Evolutionary conservation across 805 yeast genomes (phyloP), one percentile per base, ranked within the genome.

Genomic region (Candida ortonii): DNA sequence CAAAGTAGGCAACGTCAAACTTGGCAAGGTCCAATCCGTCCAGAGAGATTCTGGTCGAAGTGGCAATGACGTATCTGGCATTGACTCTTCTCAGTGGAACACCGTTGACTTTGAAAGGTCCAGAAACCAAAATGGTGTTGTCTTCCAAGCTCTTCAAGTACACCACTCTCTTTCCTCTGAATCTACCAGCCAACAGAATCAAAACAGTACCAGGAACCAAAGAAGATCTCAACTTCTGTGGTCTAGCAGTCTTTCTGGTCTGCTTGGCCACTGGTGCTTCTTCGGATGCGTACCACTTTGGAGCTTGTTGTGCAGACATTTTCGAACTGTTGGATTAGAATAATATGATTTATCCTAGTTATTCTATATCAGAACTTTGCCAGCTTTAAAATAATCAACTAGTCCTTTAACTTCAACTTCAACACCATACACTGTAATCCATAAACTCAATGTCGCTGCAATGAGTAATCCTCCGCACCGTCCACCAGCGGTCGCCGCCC

Each of bases 81-180:
- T 90, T 93, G 60, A 90, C 98, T 80, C 97, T 86, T 84, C 97
- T 88, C 69, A 90, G 78, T 70, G 98, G 98, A 55, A 90, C 98
- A 78, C 98, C 98, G 78, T 90, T 90, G 62, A 90, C 84, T 81
- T 93, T 90, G 95, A 93, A 93, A 62, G 98, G 98, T 68, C 98
- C 98, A 47, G 96, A 76, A 50, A 90, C 96, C 66, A 90, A 83
- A 61, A 90, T 78, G 53, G 97, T 90, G 88, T 88, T 87, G 80
- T 93, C 98, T 76, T 87, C 96, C 66, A 93, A 80, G 70, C 81
- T 72, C 83, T 90, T 90, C 68, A 90, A 82, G 84, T 84, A 85
- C 53, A 90, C 97, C 61, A 93, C 98, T 77, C 98, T 89, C 87
- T 90, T 93, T 71, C 98, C 98, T 76, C 98, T 86, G 95, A 88